Base-by-base conservation (phyloP, 257 asterid genomes). In the Jacaranda mimosifolia region DNA sequence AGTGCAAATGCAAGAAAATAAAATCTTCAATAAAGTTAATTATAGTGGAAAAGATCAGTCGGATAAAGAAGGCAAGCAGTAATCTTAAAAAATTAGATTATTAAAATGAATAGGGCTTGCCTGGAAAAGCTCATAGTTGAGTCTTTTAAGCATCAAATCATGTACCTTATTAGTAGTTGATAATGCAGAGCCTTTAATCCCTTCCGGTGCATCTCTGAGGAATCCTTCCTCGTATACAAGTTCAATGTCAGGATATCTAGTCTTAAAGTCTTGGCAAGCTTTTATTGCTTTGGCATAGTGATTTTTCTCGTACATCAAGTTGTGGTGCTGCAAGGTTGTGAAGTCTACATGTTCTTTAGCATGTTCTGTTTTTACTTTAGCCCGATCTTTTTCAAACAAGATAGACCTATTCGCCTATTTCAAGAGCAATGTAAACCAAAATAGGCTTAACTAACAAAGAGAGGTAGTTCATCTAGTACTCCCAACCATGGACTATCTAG, bases 261-360 rank as follows among this genome's bases (percentile, higher is more conserved):
- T 89, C 87, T 86, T 96, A 77, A 96, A 96, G 81, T 91, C 98
- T 73, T 90, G 90, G 95, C 98, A 96, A 76, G 97, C 97, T 75
- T 93, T 96, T 56, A 96, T 90, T 19, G 99, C 99, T 91, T 93
- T 96, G 56, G 88, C 87, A 78, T 96, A 96, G 85, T 96, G 99
- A 83, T 89, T 91, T 83, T 93, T 96, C 92, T 96, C 99, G 48
- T 93, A 96, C 95, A 89, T 93, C 86, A 96, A 82, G 82, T 91
- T 96, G 85, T 93, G 98, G 74, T 91, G 98, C 90, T 93, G 98
- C 88, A 91, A 86, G 18, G 97, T 91, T 18, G 97, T 96, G 83
- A 86, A 84, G 79, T 96, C 98, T 32, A 89, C 96, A 0, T 97
- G 98, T 12, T 92, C 86, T 87, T 96, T 93, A 32, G 96, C 98